phyloP scores from a whole-genome alignment of 371 early-diverging fungal genomes.

The Rhizopus stolonifer region DNA sequence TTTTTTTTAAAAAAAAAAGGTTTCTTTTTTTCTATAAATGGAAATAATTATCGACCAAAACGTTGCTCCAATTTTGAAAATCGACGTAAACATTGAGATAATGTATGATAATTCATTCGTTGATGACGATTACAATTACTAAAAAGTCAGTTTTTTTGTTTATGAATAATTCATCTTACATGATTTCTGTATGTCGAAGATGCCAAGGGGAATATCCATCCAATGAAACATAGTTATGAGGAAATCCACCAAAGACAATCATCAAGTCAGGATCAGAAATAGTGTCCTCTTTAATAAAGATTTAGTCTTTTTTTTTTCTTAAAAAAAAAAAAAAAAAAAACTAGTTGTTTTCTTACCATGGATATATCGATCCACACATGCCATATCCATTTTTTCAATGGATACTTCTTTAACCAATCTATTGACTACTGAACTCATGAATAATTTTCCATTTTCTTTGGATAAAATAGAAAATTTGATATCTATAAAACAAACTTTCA shows the following conservation, averaged over 20 bases:
- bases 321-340: too few species aligned
- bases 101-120: slow-evolving; percentile 38
- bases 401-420: slow-evolving; percentile 13
- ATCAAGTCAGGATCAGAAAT: slow-evolving; percentile 61
- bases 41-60: slow-evolving; percentile 28
- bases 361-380: slow-evolving; percentile 32
- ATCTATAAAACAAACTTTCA: slow-evolving; percentile 7
- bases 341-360: too few species aligned
- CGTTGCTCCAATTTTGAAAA: slow-evolving; percentile 52
- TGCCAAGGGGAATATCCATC: slow-evolving; percentile 70
- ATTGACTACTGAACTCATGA: slow-evolving; percentile 28
- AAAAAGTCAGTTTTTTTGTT: neutral
- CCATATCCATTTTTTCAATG: slow-evolving; percentile 32
- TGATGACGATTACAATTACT: slow-evolving; percentile 13
- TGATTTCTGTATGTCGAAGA: slow-evolving; percentile 58
- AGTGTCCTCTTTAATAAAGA: slow-evolving; percentile 11
- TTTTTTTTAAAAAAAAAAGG: too few species aligned
- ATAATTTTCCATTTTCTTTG: slow-evolving; percentile 29
- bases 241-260: slow-evolving; percentile 57
- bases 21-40: too few species aligned
- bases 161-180: slow-evolving; percentile 28
- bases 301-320: neutral
- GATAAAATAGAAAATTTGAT: slow-evolving; percentile 38
- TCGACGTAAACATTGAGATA: slow-evolving; percentile 34
- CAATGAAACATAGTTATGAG: slow-evolving; percentile 53